Conservation (phyloP, 768 basidiomycete species). For the Roridomyces roridus region DNA sequence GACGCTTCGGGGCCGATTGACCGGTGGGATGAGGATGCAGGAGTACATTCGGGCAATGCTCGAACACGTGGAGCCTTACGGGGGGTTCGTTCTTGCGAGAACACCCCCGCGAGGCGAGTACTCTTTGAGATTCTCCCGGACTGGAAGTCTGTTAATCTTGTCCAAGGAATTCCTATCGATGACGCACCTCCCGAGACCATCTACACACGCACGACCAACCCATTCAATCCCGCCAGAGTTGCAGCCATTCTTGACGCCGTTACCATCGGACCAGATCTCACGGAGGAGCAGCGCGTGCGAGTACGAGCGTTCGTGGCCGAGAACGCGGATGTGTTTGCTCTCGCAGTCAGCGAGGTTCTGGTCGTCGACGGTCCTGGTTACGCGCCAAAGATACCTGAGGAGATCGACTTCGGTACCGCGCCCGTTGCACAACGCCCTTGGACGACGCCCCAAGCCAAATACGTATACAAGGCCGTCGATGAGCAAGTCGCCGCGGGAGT, state of each 20-base stretch:
- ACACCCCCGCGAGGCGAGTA: too few species aligned
- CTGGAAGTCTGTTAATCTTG: not conserved
- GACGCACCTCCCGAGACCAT: not conserved
- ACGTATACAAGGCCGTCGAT: slow-evolving; percentile 35
- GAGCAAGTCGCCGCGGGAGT: slow-evolving; percentile 41
- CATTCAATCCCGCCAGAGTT: too few species aligned
- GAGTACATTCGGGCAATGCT: too few species aligned
- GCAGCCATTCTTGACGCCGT: too few species aligned
- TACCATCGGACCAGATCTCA: too few species aligned
- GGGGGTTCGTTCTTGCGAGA: too few species aligned
- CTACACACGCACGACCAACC: slow-evolving; percentile 29
- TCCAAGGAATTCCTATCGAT: not conserved
- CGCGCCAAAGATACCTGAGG: slow-evolving; percentile 35
- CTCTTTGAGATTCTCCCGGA: not conserved
- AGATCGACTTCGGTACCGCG: slow-evolving; percentile 28
- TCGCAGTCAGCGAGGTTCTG: slow-evolving; percentile 42
- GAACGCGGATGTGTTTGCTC: slow-evolving; percentile 46
- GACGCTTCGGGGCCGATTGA: too few species aligned
- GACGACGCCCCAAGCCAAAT: slow-evolving; percentile 36
- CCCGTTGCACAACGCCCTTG: slow-evolving; percentile 33
- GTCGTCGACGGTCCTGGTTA: slow-evolving; percentile 37
- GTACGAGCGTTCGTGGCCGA: slow-evolving; percentile 31
- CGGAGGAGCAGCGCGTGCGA: slow-evolving; percentile 24
- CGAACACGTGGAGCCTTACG: too few species aligned
- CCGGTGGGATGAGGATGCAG: too few species aligned